Conservation (phyloP, 129 eudicot genomes). For the Centaurea solstitialis region DNA sequence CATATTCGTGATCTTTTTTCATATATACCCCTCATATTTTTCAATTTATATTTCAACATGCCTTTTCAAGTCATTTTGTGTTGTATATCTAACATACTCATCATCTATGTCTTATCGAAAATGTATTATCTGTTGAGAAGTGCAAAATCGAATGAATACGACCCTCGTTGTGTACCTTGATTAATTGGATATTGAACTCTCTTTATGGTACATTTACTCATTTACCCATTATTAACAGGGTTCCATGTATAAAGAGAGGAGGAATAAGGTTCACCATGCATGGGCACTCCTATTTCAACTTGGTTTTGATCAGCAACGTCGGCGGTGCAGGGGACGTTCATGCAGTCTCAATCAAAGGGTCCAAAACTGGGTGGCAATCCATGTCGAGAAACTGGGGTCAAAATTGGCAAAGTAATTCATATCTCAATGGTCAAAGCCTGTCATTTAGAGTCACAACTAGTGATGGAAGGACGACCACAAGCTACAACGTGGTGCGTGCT, state of each 20-base stretch:
- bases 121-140: too few species aligned
- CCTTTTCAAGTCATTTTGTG: background rate
- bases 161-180: too few species aligned
- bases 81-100: background rate
- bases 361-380: slow-evolving; percentile 45
- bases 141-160: too few species aligned
- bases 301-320: slow-evolving; percentile 55
- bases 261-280: slow-evolving; percentile 55
- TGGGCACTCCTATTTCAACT: slow-evolving; percentile 53
- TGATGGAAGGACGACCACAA: slow-evolving; percentile 40
- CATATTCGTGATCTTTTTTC: background rate
- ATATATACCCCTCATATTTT: background rate
- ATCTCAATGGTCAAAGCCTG: slow-evolving; percentile 49
- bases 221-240: slow-evolving; percentile 26
- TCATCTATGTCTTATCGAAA: too few species aligned
- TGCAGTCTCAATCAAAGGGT: slow-evolving; percentile 48
- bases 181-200: too few species aligned
- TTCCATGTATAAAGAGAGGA: slow-evolving; percentile 52
- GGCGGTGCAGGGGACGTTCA: slow-evolving; percentile 58
- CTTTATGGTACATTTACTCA: background rate
- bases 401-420: slow-evolving; percentile 50
- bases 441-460: slow-evolving; percentile 54
- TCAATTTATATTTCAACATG: background rate
- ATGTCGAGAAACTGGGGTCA: slow-evolving; percentile 63
- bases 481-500: slow-evolving; percentile 38